Evolutionary conservation across 768 basidiomycete species (phyloP).

Genomic region (Xerocomellus amylosporus): DNA sequence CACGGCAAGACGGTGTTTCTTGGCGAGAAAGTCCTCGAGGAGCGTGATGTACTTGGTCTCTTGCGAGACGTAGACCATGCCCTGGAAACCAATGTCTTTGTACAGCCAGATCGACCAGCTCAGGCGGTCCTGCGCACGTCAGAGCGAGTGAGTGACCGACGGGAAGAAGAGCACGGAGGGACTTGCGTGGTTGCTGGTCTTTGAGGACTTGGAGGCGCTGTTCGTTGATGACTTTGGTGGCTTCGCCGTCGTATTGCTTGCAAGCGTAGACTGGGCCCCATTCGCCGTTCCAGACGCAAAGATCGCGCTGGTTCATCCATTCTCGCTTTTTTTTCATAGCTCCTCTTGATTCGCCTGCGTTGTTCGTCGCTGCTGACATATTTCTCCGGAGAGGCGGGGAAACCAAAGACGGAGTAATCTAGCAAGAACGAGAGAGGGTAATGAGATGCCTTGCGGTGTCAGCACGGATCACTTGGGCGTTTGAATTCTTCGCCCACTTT

Average conservation of each 20-base stretch:
- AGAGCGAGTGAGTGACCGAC: not conserved
- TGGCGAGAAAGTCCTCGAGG: constrained; percentile 65
- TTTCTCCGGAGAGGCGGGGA: constrained; percentile 54
- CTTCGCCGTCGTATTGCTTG: constrained; percentile 53
- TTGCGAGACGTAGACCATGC: constrained; percentile 72
- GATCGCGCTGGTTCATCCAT: constrained; percentile 67
- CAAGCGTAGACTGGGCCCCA: constrained; percentile 82
- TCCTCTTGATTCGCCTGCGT: constrained; percentile 46
- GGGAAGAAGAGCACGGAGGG: too few species aligned
- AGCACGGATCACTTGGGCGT: not conserved
- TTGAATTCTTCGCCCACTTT: constrained; percentile 67
- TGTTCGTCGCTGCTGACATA: constrained; percentile 57
- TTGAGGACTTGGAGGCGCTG: constrained; percentile 61
- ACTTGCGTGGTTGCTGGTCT: constrained; percentile 54
- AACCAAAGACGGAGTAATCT: constrained; percentile 53
- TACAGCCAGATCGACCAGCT: constrained; percentile 89
- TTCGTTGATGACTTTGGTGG: constrained; percentile 65
- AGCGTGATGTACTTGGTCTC: constrained; percentile 71
- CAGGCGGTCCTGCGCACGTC: constrained; percentile 48
- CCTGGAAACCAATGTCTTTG: constrained; percentile 85
- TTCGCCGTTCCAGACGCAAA: constrained; percentile 79
- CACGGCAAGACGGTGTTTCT: constrained; percentile 73
- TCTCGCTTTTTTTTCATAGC: constrained; percentile 72
- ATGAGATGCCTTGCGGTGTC: not conserved
- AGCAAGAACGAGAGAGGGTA: not conserved